Base-by-base conservation (phyloP, 352 stramenopile species). In the Globisporangium alternatum region DNA sequence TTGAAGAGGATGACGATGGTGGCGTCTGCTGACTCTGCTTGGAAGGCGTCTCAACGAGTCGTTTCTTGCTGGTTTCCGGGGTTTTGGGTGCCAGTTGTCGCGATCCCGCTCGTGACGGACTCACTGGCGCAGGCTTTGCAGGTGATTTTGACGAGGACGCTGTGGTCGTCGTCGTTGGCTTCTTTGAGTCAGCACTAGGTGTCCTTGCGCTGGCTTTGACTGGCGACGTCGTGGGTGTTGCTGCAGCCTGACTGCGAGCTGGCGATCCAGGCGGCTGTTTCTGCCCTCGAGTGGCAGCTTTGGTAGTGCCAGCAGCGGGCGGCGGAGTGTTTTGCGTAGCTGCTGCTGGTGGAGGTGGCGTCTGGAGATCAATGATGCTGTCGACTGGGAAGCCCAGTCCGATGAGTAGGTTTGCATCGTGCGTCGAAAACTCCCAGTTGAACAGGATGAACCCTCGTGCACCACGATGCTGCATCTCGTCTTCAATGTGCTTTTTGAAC, bases 351-450 rank as follows among this genome's bases (percentile, higher is more conserved):
- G 45, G 30, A 30, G 53, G 22, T 39, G 44, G 28, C n/a, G 74
- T 55, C 33, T 86, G 75, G n/a, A 91, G 54, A 10, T 89, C 80
- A 4, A 89, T 60, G 9, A 89, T 70, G 19, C 76, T 85, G 57
- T 89, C 80, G 10, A 91, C 58, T 0, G 82, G 67, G 1, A 89
- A 41, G 1, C 78, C 78, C 17, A 74, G 47, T 7, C 65, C 68
- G n/a, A 77, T 86, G 25, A 91, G 56, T 6, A 76, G 39, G 51
- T 84, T 81, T 1, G 77, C 69, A 21, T 89, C 78, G 28, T 59
- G 61, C 0, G 45, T 61, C 13, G 78, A 71, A 59, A 89, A 83
- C 19, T 77, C 69, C 67, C 73, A 87, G 25, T 88, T 88, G 66
- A 72, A 88, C 22, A 91, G 62, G 15, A 91, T 64, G 30, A 85